Base-by-base conservation (phyloP, 331 rosid genomes). In the Phaseolus coccineus region DNA sequence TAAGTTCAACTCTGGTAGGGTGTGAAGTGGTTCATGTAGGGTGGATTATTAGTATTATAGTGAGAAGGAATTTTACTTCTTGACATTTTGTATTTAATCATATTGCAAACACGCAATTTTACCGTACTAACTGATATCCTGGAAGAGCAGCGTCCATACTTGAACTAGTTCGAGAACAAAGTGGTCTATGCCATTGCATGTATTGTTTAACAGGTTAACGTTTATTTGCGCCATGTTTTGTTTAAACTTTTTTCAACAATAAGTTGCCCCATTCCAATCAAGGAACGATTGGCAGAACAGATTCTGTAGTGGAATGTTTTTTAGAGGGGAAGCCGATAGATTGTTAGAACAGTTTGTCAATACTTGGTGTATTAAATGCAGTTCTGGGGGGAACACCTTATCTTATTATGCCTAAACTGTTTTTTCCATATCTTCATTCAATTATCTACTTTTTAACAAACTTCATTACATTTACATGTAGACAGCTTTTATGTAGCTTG, bases 21-120 rank as follows among this genome's bases (percentile, higher is more conserved):
- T 74, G 31, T 66, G 27, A 55, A 63, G 28, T 11, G 51, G 59
- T 66, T 16, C 10, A 14, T 11, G 63, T 15, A 64, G 70, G 70
- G 30, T 28, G 57, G 19, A n/a, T 33, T 58, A 30, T 67, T 33
- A 22, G 22, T 47, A 59, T 37, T 24, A 48, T 3, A 11, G 40
- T 52, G 44, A 24, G 28, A 39, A 62, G 53, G 24, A 63, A 50
- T 52, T 39, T 40, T 12, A 39, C 9, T 39, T 53, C 12, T 25
- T 28, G 14, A 22, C 13, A 30, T 70, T 53, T 24, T 35, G 57
- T 62, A 8, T 61, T 46, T 71, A 22, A 6, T 79, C 33, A 61
- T 70, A 59, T 31, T 64, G 73, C n/a, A 14, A 64, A 39, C 39
- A 19, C 13, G 24, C 44, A 71, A 58, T 50, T 59, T 7, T 46